Conservation (phyloP, 257 asterid species). For the Penstemon eatonii region DNA sequence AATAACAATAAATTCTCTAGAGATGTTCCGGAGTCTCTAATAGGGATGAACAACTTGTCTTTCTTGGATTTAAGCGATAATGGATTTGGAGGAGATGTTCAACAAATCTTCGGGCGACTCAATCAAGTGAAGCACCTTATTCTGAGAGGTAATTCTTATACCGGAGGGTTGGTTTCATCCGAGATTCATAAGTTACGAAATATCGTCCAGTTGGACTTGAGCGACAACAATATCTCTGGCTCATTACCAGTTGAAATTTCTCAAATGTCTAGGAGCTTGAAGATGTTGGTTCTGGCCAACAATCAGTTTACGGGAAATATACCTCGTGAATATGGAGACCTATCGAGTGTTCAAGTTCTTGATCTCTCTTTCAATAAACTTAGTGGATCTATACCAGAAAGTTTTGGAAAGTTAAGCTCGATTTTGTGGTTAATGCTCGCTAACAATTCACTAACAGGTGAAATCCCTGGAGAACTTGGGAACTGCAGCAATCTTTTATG, state of each 20-base stretch:
- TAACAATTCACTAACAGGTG: constrained; percentile 37
- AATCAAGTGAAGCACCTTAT: constrained; percentile 42
- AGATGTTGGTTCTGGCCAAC: constrained; percentile 44
- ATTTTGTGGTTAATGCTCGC: constrained; percentile 47
- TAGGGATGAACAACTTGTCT: constrained; percentile 34
- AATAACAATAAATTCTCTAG: constrained; percentile 45
- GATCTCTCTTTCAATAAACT: constrained; percentile 52
- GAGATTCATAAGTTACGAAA: constrained; percentile 39
- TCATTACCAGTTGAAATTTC: constrained; percentile 46
- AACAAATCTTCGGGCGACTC: constrained; percentile 39
- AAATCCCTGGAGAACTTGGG: constrained; percentile 49
- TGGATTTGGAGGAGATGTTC: constrained; percentile 46
- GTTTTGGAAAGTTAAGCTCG: constrained; percentile 39
- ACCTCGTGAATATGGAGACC: constrained; percentile 48
- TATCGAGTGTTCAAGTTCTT: constrained; percentile 44
- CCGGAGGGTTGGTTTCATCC: constrained; percentile 42
- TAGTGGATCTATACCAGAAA: constrained; percentile 39
- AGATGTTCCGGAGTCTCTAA: constrained; percentile 40
- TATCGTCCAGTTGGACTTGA: constrained; percentile 43
- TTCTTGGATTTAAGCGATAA: constrained; percentile 47
- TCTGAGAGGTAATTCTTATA: constrained; percentile 39
- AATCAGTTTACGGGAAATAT: constrained; percentile 48
- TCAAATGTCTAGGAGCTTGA: constrained; percentile 35
- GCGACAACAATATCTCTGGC: constrained; percentile 45
- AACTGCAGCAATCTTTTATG: constrained; percentile 50